phyloP scores from a whole-genome alignment of 306 rosid species.

The Benincasa hispida region DNA sequence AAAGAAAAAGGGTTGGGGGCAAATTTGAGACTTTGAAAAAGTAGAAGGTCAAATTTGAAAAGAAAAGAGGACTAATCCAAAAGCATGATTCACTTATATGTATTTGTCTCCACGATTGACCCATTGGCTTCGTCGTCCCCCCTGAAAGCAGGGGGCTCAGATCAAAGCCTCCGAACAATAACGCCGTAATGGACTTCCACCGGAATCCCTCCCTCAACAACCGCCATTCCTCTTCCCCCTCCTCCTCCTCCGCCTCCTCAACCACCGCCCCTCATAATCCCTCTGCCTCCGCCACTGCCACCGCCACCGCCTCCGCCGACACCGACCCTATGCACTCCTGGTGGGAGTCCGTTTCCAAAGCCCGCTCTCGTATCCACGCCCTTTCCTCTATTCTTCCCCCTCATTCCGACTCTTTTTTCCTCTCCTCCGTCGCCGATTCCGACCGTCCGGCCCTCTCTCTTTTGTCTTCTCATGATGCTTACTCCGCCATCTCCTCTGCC shows the following conservation, averaged over 20 bases:
- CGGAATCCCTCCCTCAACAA: slow-evolving; percentile 15
- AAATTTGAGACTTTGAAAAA: not conserved
- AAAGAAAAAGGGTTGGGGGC: not conserved
- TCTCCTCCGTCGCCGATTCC: slow-evolving; percentile 75
- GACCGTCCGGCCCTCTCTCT: slow-evolving; percentile 97
- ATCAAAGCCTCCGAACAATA: not conserved
- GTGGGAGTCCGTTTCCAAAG: slow-evolving; percentile 96
- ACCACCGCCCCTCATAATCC: slow-evolving; percentile 8
- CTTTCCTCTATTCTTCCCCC: slow-evolving; percentile 49
- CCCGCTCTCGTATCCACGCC: slow-evolving; percentile 80
- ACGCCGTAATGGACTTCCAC: slow-evolving; percentile 37
- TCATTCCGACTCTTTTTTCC: slow-evolving; percentile 20
- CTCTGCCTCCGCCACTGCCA: not conserved
- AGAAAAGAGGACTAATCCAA: not conserved
- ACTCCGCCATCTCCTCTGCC: slow-evolving; percentile 37
- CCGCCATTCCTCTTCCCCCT: slow-evolving; percentile 19
- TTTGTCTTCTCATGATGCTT: slow-evolving; percentile 58
- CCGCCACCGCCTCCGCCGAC: slow-evolving; percentile 16
- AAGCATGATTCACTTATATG: not conserved
- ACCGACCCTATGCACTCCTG: slow-evolving; percentile 81
- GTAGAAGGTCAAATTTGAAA: not conserved
- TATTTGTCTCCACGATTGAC: not conserved
- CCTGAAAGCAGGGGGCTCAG: slow-evolving; percentile 5
- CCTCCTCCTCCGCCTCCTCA: slow-evolving; percentile 27
- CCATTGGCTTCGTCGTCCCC: slow-evolving; percentile 7